A percentile compares a stretch with the other conserved stretches of the same genome.
These are phyloP conservation scores for Friedmanniomyces simplex DNA, from an alignment of 495 filamentous ascomycete genomes.

Conservation along the genomic window DNA sequence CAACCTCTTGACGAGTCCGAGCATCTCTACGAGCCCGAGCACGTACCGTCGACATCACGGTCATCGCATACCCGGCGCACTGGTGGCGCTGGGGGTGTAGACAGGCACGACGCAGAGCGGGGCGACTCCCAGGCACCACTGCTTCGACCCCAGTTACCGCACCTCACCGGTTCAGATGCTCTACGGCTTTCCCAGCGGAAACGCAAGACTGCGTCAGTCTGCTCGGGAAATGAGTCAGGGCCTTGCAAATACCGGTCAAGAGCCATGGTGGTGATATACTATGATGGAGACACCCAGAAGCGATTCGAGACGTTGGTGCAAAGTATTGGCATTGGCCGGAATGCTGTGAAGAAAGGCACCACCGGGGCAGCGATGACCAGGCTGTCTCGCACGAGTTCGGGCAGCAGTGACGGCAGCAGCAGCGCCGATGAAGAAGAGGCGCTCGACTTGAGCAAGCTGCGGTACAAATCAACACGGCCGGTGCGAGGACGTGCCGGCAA, in stretches of 20 bases:
- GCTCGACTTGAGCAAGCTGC: conserved; percentile 27
- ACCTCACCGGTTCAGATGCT: conserved; percentile 28
- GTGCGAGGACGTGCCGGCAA: conserved; percentile 1
- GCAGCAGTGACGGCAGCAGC: conserved; percentile 29
- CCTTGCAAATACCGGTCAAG: conserved; percentile 54
- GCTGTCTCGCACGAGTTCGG: conserved; percentile 40
- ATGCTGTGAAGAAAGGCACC: conserved; percentile 72
- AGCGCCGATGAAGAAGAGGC: conserved; percentile 29
- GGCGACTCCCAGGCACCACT: neutral
- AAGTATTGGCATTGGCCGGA: conserved; percentile 66
- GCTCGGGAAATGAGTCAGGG: conserved; percentile 36
- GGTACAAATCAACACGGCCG: neutral
- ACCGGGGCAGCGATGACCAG: conserved; percentile 52
- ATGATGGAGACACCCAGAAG: conserved; percentile 75
- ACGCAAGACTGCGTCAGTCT: conserved; percentile 49
- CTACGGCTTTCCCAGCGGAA: conserved; percentile 40
- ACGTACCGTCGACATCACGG: neutral
- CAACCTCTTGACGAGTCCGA: neutral
- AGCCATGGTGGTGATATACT: conserved; percentile 77
- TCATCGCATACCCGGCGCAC: neutral
- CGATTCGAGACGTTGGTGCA: conserved; percentile 72
- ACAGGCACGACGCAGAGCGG: conserved; percentile 19
- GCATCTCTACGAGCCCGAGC: neutral
- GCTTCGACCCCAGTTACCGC: conserved; percentile 28
- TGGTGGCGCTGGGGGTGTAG: neutral